Base-by-base conservation (phyloP, 140 eudicot genomes). In the Erigeron philadelphicus region DNA sequence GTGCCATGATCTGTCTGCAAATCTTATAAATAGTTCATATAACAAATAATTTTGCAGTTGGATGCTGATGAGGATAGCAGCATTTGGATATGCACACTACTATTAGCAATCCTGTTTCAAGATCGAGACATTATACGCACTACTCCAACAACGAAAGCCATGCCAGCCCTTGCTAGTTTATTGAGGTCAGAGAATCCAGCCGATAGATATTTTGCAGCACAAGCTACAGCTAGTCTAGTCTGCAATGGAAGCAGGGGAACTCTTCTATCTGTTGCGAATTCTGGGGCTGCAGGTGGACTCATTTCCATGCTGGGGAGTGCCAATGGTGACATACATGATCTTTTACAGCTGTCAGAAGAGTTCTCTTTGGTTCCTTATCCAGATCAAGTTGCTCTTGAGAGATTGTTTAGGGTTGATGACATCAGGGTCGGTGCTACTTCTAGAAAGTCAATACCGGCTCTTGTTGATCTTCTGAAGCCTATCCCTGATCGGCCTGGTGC, bases 211-310 rank as follows among this genome's bases (percentile, higher is more conserved):
- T 87, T 93, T 80, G 90, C 99, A 54, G 95, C 99, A 53, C 97
- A 93, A 93, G 95, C 91, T 47, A 80, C 79, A 60, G 87, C 94
- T 65, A 93, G 97, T 78, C 87, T 93, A 46, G 97, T 93, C 67
- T 85, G 99, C 77, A 87, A 93, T 56, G 99, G 99, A 49, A 93
- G 93, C 89, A 80, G 99, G 76, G 98, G 99, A 40, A 93, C 99
- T 71, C 97, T 93, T 76, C 86, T 93, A 23, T 93, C 99, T 9
- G 96, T 93, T 75, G 95, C 99, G 15, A 93, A 93, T 76, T 89
- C 97, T 15, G 99, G 99, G 42, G 97, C 95, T 7, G 90, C 97
- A 71, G 82, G 82, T 41, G 99, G 99, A 61, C 97, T 93, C 16
- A 87, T 93, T 64, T 76, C 96, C 63, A 71, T 93, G 78, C 99